Base-by-base conservation (phyloP, 2,329 filamentous ascomycete species). In the Colletotrichum tanaceti region DNA sequence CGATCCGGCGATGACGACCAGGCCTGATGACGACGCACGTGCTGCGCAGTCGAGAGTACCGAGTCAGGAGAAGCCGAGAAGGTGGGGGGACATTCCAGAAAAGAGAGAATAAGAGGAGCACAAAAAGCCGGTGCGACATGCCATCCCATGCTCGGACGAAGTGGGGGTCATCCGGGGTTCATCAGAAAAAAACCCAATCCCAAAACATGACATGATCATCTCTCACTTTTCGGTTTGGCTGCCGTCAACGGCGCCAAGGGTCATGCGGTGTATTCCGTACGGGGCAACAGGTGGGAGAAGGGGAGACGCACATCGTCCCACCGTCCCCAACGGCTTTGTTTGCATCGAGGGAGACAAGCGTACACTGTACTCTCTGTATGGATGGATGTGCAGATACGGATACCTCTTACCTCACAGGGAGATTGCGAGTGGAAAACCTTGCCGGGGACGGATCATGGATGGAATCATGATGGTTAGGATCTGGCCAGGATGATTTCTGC, bases 61-160 rank as follows among this genome's bases (percentile, higher is more conserved):
- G 62, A 65, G 62, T 61, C 65, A 68, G 65, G 49, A 49, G 43
- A n/a, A n/a, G n/a, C n/a, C n/a, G n/a, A n/a, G n/a, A n/a, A n/a
- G n/a, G n/a, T n/a, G n/a, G n/a, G 63, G 62, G 22, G 38, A 41
- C 49, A 18, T 43, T 18, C 55, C 28, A 28, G 53, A 28, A 38
- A 54, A 57, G 44, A 59, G 49, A 60, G 58, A 60, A 59, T 50
- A 65, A 55, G 55, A 68, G 65, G 50, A 65, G 35, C 50, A 14
- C 5, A n/a, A 18, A 53, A 35, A n/a, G 55, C 57, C 50, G 39
- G 44, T 24, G 55, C 32, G 24, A 46, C 62, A 60, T 52, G 55
- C 43, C 24, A 32, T 59, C 11, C 65, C 65, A 60, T 68, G 65
- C 44, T 20, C 7, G 49, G 22, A 22, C 14, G 24, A 7, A 47